Conservation (phyloP, 2,329 filamentous ascomycete genomes). For the Xylaria sp. region DNA sequence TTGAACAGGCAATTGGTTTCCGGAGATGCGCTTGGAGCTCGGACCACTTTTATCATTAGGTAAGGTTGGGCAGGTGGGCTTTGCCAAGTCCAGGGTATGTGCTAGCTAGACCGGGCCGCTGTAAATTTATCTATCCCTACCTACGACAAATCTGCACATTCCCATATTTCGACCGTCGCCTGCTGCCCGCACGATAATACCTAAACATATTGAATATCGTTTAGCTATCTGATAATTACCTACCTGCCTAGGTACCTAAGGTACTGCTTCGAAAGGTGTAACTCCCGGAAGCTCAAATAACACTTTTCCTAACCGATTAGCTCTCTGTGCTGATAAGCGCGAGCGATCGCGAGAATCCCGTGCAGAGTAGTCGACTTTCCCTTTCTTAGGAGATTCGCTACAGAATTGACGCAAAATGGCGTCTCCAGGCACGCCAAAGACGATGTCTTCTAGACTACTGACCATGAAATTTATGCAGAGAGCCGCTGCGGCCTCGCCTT, state of each 20-base stretch:
- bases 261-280: not conserved
- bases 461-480: slow-evolving; percentile 99
- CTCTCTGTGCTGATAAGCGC: not conserved
- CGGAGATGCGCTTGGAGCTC: slow-evolving; percentile 37
- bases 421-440: slow-evolving; percentile 69
- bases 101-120: not conserved
- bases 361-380: not conserved
- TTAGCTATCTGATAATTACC: not conserved
- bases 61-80: not conserved
- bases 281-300: not conserved
- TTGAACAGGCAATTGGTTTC: slow-evolving; percentile 37
- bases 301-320: slow-evolving; percentile 7
- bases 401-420: slow-evolving; percentile 52
- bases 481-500: slow-evolving; percentile 73
- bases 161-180: not conserved
- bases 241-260: not conserved
- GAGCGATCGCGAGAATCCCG: slow-evolving; percentile 6
- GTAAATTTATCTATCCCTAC: slow-evolving; percentile 3
- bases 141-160: not conserved
- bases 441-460: slow-evolving; percentile 86
- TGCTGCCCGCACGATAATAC: not conserved
- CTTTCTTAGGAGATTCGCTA: slow-evolving; percentile 3
- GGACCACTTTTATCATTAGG: slow-evolving; percentile 35
- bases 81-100: not conserved
- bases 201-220: not conserved